Percentiles rank a stretch among this genome's conserved stretches.
These are phyloP conservation scores for Globisporangium recalcitrans DNA, from an alignment of 352 stramenopile genomes.

Conservation along the genomic window DNA sequence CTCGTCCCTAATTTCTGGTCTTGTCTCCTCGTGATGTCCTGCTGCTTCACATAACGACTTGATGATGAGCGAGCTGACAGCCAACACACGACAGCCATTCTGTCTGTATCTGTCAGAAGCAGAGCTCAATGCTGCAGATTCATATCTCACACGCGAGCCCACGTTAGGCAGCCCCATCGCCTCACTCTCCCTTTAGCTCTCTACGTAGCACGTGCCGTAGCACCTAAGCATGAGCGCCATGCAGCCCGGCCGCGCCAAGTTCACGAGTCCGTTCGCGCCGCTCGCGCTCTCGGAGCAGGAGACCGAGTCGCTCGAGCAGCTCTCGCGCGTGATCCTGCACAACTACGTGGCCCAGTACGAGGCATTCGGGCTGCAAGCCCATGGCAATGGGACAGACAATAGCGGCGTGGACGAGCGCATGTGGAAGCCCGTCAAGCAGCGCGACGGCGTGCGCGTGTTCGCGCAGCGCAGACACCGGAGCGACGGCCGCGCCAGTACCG, in stretches of 20 bases:
- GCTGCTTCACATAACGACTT: background rate
- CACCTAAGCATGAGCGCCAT: background rate
- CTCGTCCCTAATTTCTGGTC: no score
- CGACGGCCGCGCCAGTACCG: background rate
- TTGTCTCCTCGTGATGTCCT: background rate
- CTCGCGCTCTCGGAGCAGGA: background rate
- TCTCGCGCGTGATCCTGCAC: background rate
- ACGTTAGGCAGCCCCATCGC: background rate
- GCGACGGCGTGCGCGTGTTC: background rate
- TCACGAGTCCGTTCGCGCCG: background rate
- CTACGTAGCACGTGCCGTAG: background rate
- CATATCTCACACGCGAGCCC: background rate
- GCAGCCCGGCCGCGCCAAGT: background rate
- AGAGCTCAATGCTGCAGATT: background rate
- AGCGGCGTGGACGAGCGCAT: background rate
- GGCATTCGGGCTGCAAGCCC: background rate
- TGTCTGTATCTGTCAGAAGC: background rate
- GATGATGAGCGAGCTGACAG: background rate
- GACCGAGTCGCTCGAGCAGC: background rate
- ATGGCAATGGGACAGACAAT: no score
- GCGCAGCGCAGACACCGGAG: background rate
- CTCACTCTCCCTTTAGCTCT: background rate
- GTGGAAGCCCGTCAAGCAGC: background rate
- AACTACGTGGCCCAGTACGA: constrained; percentile 1
- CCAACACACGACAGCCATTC: background rate